These are phyloP conservation scores for Flaveria ramosissima DNA, from an alignment of 129 eudicot species.

Conservation along the genomic window DNA sequence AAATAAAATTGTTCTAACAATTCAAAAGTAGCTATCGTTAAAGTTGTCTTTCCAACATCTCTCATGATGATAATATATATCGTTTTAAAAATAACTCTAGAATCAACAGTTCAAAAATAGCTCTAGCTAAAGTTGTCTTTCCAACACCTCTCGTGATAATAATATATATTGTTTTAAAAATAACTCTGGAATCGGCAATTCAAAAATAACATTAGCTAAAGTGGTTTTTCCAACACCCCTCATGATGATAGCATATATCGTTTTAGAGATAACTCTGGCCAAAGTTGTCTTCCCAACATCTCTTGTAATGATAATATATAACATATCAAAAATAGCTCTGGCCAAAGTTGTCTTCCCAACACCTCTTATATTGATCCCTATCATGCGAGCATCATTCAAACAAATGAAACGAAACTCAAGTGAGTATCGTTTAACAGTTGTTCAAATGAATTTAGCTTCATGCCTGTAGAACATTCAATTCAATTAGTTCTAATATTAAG, in stretches of 20 bases:
- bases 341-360: constrained; percentile 17
- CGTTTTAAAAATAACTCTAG: too few species aligned
- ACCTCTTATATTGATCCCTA: neutral
- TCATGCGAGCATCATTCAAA: constrained; percentile 4
- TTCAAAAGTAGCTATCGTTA: neutral
- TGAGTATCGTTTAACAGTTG: neutral
- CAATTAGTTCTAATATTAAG: neutral
- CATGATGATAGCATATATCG: neutral
- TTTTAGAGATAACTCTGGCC: neutral
- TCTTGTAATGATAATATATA: neutral
- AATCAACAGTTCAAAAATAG: neutral
- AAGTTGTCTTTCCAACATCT: neutral
- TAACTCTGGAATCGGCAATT: neutral
- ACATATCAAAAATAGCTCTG: neutral
- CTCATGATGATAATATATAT: too few species aligned
- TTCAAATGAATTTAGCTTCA: constrained; percentile 6
- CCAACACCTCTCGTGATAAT: neutral
- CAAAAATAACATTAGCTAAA: neutral
- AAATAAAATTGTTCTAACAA: too few species aligned
- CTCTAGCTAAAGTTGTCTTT: neutral
- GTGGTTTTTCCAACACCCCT: neutral
- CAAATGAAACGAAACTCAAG: neutral
- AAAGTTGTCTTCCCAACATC: constrained; percentile 10
- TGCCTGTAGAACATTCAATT: neutral
- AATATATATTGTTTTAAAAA: too few species aligned